A percentile compares a stretch with the other conserved stretches of the same genome.
These are phyloP conservation scores for Metarhizium humberi DNA, from an alignment of 2,329 filamentous ascomycete genomes.

Conservation along the genomic window DNA sequence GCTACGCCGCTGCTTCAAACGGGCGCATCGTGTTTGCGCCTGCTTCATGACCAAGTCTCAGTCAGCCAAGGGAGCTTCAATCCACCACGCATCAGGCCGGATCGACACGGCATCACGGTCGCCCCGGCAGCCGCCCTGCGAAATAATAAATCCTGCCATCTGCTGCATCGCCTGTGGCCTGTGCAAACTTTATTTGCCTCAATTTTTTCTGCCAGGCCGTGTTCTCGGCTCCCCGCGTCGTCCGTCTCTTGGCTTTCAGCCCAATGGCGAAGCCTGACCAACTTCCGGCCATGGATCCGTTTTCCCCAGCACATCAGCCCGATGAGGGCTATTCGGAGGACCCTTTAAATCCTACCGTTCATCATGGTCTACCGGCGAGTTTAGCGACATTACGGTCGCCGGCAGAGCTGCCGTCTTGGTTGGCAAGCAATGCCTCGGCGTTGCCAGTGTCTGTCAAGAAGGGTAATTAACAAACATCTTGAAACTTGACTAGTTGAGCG, in stretches of 20 bases:
- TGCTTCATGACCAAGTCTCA: not conserved
- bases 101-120: not conserved
- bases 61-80: not conserved
- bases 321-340: constrained; percentile 88
- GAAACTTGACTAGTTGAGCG: constrained; percentile 25
- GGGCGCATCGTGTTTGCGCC: not conserved
- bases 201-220: not conserved
- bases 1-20: not conserved
- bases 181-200: not conserved
- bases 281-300: constrained; percentile 30
- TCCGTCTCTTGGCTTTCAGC: not conserved
- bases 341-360: constrained; percentile 37
- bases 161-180: not conserved
- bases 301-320: constrained; percentile 47
- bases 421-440: constrained; percentile 38
- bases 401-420: constrained; percentile 38
- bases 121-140: not conserved
- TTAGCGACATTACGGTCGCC: constrained; percentile 28
- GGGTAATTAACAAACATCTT: constrained; percentile 9
- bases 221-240: not conserved
- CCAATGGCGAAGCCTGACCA: constrained; percentile 19
- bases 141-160: not conserved
- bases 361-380: constrained; percentile 21
- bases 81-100: not conserved
- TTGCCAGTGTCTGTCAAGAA: constrained; percentile 39